Evolutionary conservation across 2,329 filamentous ascomycete genomes (phyloP), one percentile per base, ranked within the genome.

Genomic region (Pseudogymnoascus sp.): DNA sequence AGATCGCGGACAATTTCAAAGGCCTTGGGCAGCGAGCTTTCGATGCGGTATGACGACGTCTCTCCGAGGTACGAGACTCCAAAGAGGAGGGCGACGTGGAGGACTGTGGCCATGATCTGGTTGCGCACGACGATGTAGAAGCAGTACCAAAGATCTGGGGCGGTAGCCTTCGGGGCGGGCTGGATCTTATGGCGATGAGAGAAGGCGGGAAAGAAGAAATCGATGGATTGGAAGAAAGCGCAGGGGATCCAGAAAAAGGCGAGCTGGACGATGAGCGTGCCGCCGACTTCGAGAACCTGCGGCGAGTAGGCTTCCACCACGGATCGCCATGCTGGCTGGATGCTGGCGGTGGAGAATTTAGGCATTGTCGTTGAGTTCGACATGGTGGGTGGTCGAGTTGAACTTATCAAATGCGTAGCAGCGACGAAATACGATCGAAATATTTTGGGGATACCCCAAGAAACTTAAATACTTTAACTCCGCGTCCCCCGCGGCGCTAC

Each of bases 141-240:
- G 61, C 80, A 81, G 64, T 77, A 73, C 2, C 67, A 38, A 22
- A 82, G 73, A n/a, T 83, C 78, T 2, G 67, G 64, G 1, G 67
- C 39, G 1, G 75, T 78, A 1, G 81, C 80, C 58, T 77, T 78
- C 1, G 76, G 76, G 0, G 76, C 74, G 0, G 79, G 79, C 64
- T 84, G 81, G 62, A 83, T 77, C 67, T 83, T 84, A 73, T 84
- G 81, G 4, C 72, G 73, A 6, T 72, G 71, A 0, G 80, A 78
- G 65, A 82, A 83, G 7, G 66, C 50, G 0, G 81, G 81, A n/a
- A 75, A 71, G 9, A 78, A 9, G 8, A 63, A 39, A 64, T 80
- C 78, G 12, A 83, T 73, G 0, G 67, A 69, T 22, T 78, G 70
- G 65, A 78, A 82, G 58, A 75, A 28, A 8, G 69, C 65, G 4